phyloP scores from a whole-genome alignment of 805 yeast species.

The Saccharomycopsis sp. region DNA sequence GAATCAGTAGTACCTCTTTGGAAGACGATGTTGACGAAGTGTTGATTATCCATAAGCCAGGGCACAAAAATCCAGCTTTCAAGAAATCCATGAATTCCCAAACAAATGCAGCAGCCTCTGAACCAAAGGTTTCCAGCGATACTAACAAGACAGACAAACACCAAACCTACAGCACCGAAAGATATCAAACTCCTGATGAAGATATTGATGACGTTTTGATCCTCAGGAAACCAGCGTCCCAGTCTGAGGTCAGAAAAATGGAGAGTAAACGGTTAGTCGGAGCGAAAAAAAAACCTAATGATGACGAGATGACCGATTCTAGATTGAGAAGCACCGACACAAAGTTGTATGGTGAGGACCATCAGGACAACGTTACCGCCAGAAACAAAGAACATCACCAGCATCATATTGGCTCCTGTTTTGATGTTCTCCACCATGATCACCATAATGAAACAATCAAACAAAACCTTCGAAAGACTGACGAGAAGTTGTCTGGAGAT shows the following conservation, averaged over 20 bases:
- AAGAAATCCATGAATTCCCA: too few relatives aligned
- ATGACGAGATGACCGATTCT: too few relatives aligned
- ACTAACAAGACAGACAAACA: too few relatives aligned
- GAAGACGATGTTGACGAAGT: constrained; percentile 6
- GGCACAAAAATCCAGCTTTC: too few relatives aligned
- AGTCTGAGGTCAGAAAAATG: too few relatives aligned
- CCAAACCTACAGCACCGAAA: neutral
- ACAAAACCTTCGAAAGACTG: neutral
- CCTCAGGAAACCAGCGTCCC: neutral
- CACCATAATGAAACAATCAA: neutral
- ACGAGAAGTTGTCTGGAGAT: constrained; percentile 3
- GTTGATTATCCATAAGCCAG: constrained; percentile 2
- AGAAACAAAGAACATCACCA: neutral
- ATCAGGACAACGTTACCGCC: neutral
- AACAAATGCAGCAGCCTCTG: too few relatives aligned
- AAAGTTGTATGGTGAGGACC: too few relatives aligned
- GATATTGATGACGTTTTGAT: constrained; percentile 1
- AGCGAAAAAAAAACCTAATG: too few relatives aligned
- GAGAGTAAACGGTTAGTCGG: too few relatives aligned
- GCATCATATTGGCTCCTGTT: neutral
- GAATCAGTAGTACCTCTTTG: constrained; percentile 1
- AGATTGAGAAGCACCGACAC: too few relatives aligned
- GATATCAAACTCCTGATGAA: neutral
- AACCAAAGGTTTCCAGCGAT: neutral
- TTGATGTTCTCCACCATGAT: neutral